Conservation (phyloP, 176 grass and related monocot genomes). For the Poa pratensis region DNA sequence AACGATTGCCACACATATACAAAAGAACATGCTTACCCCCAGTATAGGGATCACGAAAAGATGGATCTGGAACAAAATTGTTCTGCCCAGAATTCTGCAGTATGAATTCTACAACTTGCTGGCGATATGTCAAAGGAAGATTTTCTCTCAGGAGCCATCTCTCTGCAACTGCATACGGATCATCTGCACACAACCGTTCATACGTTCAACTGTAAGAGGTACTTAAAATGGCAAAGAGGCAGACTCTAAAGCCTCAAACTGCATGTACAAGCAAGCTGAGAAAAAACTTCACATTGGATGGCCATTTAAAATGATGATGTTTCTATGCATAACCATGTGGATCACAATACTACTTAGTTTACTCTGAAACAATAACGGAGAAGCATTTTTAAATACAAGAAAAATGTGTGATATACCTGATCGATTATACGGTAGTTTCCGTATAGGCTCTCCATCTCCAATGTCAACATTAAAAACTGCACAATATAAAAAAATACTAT, state of each 20-base stretch:
- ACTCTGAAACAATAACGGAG: slow-evolving; percentile 22
- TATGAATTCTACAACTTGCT: slow-evolving; percentile 99
- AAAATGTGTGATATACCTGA: slow-evolving; percentile 61
- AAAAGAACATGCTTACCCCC: slow-evolving; percentile 65
- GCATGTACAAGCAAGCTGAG: slow-evolving; percentile 11
- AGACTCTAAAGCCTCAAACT: neutral
- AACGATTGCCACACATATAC: slow-evolving; percentile 21
- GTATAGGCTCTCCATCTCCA: slow-evolving; percentile 87
- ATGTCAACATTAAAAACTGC: slow-evolving; percentile 99
- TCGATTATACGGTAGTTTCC: slow-evolving; percentile 94
- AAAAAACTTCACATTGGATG: slow-evolving; percentile 1
- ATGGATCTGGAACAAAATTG: slow-evolving; percentile 79
- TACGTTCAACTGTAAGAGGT: slow-evolving; percentile 3
- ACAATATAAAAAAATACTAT: slow-evolving; percentile 14
- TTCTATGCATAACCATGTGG: slow-evolving; percentile 14
- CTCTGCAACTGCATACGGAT: slow-evolving; percentile 84
- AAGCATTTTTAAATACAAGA: slow-evolving; percentile 13
- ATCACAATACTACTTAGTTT: neutral
- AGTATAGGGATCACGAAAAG: slow-evolving; percentile 92
- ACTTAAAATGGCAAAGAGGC: slow-evolving; percentile 1
- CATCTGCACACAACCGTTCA: slow-evolving; percentile 61
- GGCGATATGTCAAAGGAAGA: slow-evolving; percentile 83
- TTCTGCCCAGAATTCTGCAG: slow-evolving; percentile 92
- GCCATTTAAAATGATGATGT: slow-evolving; percentile 18
- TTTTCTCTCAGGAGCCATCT: slow-evolving; percentile 98